phyloP scores from a whole-genome alignment of 2,329 filamentous ascomycete species.

The Botrytis sinoallii region DNA sequence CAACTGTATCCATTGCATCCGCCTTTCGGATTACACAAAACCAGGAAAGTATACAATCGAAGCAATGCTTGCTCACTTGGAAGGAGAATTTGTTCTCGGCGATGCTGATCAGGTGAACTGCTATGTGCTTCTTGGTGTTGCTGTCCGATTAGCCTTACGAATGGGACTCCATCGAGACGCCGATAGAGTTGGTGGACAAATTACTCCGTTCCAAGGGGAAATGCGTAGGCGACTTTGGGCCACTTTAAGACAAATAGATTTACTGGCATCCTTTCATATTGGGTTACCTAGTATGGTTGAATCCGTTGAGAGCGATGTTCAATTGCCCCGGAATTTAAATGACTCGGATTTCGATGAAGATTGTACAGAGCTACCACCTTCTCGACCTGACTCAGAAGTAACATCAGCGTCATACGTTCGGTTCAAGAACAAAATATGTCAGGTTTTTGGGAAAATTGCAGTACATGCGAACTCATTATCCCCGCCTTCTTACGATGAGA shows the following conservation, averaged over 20 bases:
- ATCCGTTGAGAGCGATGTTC: conserved; percentile 40
- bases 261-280: conserved; percentile 63
- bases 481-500: neutral
- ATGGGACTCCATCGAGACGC: conserved; percentile 60
- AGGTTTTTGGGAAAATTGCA: conserved; percentile 30
- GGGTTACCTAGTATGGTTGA: conserved; percentile 56
- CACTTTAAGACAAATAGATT: conserved; percentile 55
- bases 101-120: conserved; percentile 51
- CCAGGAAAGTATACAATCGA: conserved; percentile 49
- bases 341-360: conserved; percentile 43
- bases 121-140: conserved; percentile 51
- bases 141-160: conserved; percentile 53
- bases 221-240: conserved; percentile 62
- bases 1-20: conserved; percentile 51
- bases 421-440: conserved; percentile 38
- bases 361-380: conserved; percentile 34
- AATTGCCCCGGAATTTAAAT: conserved; percentile 41
- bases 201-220: conserved; percentile 53
- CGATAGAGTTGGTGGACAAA: conserved; percentile 24
- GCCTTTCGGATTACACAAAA: conserved; percentile 49
- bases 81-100: conserved; percentile 52
- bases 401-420: conserved; percentile 9
- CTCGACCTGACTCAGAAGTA: conserved; percentile 23
- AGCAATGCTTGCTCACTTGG: conserved; percentile 51
- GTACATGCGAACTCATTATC: conserved; percentile 29